phyloP scores from a whole-genome alignment of 805 yeast genomes.

The Kurtzmaniella cleridarum region DNA sequence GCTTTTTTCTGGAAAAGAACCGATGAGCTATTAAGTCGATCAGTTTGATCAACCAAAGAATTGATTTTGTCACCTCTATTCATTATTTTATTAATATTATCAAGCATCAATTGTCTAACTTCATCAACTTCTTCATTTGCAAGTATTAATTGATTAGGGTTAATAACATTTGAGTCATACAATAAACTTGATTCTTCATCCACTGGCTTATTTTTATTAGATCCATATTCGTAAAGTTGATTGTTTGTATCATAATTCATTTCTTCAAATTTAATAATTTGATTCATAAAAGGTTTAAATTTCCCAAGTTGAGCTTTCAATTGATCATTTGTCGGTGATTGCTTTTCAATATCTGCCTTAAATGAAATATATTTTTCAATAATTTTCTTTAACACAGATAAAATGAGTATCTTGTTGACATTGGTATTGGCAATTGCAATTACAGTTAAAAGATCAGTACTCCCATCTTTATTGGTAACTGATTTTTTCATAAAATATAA shows the following conservation, averaged over 20 bases:
- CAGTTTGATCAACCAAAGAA: conserved; percentile 72
- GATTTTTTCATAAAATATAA: conserved; percentile 47
- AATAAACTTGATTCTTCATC: conserved; percentile 6
- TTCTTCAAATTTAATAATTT: conserved; percentile 52
- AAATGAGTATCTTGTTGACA: conserved; percentile 41
- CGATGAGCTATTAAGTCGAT: conserved; percentile 60
- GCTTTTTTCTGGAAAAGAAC: conserved; percentile 68
- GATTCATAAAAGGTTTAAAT: conserved; percentile 52
- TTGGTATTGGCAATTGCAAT: conserved; percentile 41
- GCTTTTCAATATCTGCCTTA: conserved; percentile 20
- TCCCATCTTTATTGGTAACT: conserved; percentile 35
- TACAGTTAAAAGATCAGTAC: conserved; percentile 49
- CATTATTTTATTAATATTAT: conserved; percentile 64
- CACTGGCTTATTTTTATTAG: conserved; percentile 14
- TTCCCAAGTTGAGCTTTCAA: conserved; percentile 35
- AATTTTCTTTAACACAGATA: conserved; percentile 44
- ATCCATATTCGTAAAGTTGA: conserved; percentile 29
- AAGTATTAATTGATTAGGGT: conserved; percentile 31
- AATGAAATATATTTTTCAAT: conserved; percentile 45
- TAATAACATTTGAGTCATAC: conserved; percentile 18
- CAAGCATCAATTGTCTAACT: conserved; percentile 64
- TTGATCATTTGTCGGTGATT: conserved; percentile 4
- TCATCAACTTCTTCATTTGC: conserved; percentile 56
- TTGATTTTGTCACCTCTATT: conserved; percentile 76
- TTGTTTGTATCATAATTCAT: conserved; percentile 34